These are phyloP conservation scores for Xerocomus brunneocitrinus DNA, from an alignment of 768 basidiomycete species.

Conservation along the genomic window DNA sequence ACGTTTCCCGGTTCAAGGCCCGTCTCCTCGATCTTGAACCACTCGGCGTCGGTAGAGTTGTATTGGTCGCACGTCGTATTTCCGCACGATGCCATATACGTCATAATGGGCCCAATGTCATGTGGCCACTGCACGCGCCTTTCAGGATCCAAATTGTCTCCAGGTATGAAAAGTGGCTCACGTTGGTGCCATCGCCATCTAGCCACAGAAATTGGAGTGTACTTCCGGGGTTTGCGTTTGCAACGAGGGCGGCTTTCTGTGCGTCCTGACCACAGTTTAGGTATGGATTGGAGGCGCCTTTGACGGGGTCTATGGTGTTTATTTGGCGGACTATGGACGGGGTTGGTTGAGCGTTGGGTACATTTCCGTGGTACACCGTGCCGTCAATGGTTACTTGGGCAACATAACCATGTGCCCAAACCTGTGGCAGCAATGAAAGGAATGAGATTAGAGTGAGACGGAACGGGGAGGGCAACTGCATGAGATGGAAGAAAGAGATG, in stretches of 20 bases:
- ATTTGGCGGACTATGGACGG: conserved; percentile 45
- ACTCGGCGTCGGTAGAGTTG: conserved; percentile 52
- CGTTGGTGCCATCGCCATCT: conserved; percentile 39
- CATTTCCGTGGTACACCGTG: conserved; percentile 39
- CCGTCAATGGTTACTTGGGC: conserved; percentile 42
- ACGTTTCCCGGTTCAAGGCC: conserved; percentile 36
- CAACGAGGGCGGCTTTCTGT: conserved; percentile 45
- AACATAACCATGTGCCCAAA: conserved; percentile 43
- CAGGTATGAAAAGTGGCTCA: conserved; percentile 12
- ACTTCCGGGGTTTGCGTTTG: conserved; percentile 57
- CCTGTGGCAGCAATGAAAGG: conserved; percentile 15
- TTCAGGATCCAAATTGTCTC: background rate
- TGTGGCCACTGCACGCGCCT: conserved; percentile 42
- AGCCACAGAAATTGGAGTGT: conserved; percentile 51
- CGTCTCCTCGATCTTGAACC: conserved; percentile 69
- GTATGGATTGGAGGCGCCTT: conserved; percentile 52
- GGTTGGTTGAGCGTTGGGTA: conserved; percentile 36
- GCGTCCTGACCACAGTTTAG: conserved; percentile 60
- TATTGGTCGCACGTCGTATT: conserved; percentile 54
- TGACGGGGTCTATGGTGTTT: conserved; percentile 41
- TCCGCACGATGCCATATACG: conserved; percentile 68
- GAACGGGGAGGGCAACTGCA: conserved; percentile 2
- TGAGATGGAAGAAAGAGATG: background rate
- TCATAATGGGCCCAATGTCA: conserved; percentile 65
- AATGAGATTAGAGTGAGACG: conserved; percentile 4